Evolutionary conservation across 495 filamentous ascomycete genomes (phyloP).

Genomic region (Aspergillus sparsus): DNA sequence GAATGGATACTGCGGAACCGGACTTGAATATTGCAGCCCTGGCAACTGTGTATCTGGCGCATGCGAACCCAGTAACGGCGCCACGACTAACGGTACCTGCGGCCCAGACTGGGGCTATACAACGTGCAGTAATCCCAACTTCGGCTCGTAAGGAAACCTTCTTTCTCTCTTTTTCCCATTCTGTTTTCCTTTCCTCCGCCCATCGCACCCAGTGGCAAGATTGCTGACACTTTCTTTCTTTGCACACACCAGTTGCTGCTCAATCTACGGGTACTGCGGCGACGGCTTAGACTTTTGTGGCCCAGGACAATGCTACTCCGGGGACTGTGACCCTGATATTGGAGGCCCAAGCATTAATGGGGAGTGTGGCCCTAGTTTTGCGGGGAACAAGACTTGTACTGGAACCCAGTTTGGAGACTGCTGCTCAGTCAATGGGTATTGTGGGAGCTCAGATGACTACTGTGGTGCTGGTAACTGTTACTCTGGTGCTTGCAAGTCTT

Average conservation of each 20-base stretch:
- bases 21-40: slow-evolving; percentile 7
- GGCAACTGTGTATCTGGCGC: slow-evolving; percentile 8
- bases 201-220: slow-evolving; percentile 4
- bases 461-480: slow-evolving; percentile 16
- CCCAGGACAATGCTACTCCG: slow-evolving; percentile 12
- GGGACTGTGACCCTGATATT: slow-evolving; percentile 15
- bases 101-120: slow-evolving; percentile 11
- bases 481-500: slow-evolving; percentile 15
- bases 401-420: slow-evolving; percentile 19
- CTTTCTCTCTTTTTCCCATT: slow-evolving; percentile 5
- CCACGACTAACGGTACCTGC: slow-evolving; percentile 9
- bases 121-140: slow-evolving; percentile 13
- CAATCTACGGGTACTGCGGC: slow-evolving; percentile 14
- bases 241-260: slow-evolving; percentile 13
- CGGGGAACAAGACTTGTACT: slow-evolving; percentile 20
- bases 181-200: neutral
- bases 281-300: slow-evolving; percentile 8
- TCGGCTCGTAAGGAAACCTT: slow-evolving; percentile 14
- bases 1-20: slow-evolving; percentile 9
- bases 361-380: slow-evolving; percentile 19
- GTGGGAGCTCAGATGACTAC: slow-evolving; percentile 13
- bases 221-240: slow-evolving; percentile 13
- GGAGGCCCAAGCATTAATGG: slow-evolving; percentile 18
- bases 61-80: slow-evolving; percentile 5
- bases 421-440: slow-evolving; percentile 18